Evolutionary conservation across 2,329 filamentous ascomycete species (phyloP).

Genomic region (Hymenotorrendiella dingleyae): DNA sequence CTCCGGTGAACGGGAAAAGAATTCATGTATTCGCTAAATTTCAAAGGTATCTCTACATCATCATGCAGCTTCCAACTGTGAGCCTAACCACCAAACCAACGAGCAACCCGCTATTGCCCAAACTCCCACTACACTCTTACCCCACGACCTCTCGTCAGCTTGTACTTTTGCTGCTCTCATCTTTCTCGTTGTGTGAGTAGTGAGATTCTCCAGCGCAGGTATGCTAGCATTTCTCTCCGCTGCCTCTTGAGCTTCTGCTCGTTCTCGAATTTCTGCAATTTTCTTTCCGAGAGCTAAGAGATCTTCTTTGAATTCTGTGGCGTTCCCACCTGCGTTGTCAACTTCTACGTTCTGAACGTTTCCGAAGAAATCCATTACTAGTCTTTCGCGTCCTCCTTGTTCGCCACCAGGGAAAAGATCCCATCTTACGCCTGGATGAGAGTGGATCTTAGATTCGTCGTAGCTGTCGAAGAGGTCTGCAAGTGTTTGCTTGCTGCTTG

Average conservation of each 20-base stretch:
- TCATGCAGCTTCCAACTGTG: constrained; percentile 39
- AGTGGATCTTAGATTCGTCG: constrained; percentile 91
- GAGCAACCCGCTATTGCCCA: constrained; percentile 57
- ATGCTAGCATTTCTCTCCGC: constrained; percentile 23
- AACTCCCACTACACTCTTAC: constrained; percentile 57
- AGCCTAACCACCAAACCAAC: constrained; percentile 52
- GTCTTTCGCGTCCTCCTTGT: constrained; percentile 65
- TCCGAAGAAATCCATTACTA: constrained; percentile 95
- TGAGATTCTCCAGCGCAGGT: constrained; percentile 12
- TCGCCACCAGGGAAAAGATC: constrained; percentile 90
- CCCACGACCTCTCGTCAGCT: constrained; percentile 61
- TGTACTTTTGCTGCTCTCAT: constrained; percentile 53
- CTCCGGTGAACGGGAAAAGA: no score
- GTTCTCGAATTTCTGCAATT: constrained; percentile 47
- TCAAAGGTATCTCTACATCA: no score
- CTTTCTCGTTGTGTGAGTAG: constrained; percentile 26
- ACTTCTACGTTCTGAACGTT: constrained; percentile 97
- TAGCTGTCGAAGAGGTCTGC: constrained; percentile 96
- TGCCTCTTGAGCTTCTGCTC: constrained; percentile 27
- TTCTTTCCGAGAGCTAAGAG: constrained; percentile 68
- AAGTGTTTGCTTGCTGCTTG: constrained; percentile 80
- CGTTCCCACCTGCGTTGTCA: constrained; percentile 45
- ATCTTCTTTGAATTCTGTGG: constrained; percentile 62
- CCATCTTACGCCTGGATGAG: constrained; percentile 84
- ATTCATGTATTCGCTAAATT: no score